Conservation (phyloP, 2,329 filamentous ascomycete species). For the Fusarium haematococcum region DNA sequence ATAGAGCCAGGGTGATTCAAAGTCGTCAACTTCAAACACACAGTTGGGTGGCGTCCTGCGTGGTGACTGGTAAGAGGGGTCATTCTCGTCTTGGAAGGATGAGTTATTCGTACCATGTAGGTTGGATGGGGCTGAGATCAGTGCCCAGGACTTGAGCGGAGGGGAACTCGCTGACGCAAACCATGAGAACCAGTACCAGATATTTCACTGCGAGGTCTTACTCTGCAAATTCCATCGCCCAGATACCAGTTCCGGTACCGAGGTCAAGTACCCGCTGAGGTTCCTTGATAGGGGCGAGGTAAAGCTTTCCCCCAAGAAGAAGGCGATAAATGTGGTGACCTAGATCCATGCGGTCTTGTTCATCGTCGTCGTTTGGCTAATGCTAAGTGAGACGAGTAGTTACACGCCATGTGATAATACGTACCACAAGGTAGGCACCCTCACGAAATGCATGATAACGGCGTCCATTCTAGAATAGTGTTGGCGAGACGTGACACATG, state of each 20-base stretch:
- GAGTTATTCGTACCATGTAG: neutral
- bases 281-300: conserved; percentile 13
- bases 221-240: conserved; percentile 30
- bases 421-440: conserved; percentile 21
- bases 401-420: neutral
- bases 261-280: conserved; percentile 16
- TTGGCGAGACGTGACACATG: neutral
- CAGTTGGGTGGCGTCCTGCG: conserved; percentile 19
- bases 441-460: conserved; percentile 35
- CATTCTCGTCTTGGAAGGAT: neutral
- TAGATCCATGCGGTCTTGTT: conserved; percentile 26
- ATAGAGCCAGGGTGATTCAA: conserved; percentile 24
- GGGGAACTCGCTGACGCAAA: neutral
- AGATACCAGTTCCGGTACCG: conserved; percentile 23
- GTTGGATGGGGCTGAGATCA: conserved; percentile 27
- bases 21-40: conserved; percentile 22
- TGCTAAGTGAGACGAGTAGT: neutral
- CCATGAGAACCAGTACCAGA: neutral
- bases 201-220: neutral
- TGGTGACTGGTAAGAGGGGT: neutral
- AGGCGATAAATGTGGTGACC: conserved; percentile 22
- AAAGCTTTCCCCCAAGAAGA: conserved; percentile 11
- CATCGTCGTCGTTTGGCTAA: conserved; percentile 26
- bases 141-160: conserved; percentile 14
- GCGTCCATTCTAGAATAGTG: conserved; percentile 18